Evolutionary conservation across 177 flowering plant species (phyloP), one percentile per base, ranked within the genome.

Genomic region (Vitis hybrid): DNA sequence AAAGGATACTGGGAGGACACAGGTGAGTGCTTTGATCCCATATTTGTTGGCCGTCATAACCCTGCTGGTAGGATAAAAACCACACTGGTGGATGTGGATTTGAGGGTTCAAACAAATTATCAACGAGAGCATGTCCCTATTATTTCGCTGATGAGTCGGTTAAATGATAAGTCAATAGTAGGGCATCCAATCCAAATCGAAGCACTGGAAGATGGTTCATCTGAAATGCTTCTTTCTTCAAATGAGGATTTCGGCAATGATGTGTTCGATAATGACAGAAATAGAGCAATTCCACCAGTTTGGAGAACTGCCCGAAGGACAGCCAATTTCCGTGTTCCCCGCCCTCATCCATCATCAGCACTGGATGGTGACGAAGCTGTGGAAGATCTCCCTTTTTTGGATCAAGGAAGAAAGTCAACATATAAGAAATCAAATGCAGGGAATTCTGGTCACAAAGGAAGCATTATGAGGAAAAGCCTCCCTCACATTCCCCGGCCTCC

Each of bases 261-360:
- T 64, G 59, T 67, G 39, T 14, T 39, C 14, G 81, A 80, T 52
- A 71, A 69, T 73, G 90, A 87, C 59, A 81, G 78, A 70, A 82
- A 66, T 57, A 63, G 78, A 49, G 53, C 81, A 50, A 82, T 90
- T 58, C 80, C 86, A 15, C 86, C 88, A 8, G 85, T 84, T 13
- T 93, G 98, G 97, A 89, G 84, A 74, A 94, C 98, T 51, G 98
- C 88, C 31, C 85, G 92, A 65, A 87, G 98, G 79, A 91, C 94
- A 31, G 84, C 86, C 49, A 88, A 89, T 84, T 78, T 74, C 68
- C 87, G 97, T 50, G 79, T 88, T 19, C 93, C 90, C n/a, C 95
- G 94, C 18, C 83, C 92, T 54, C 86, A 80, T 68, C 72, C 70
- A 53, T 79, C 83, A 19, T 78, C 90, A 57, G 63, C 86, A 45